Base-by-base conservation (phyloP, 768 basidiomycete species). In the Lentinula edodes region DNA sequence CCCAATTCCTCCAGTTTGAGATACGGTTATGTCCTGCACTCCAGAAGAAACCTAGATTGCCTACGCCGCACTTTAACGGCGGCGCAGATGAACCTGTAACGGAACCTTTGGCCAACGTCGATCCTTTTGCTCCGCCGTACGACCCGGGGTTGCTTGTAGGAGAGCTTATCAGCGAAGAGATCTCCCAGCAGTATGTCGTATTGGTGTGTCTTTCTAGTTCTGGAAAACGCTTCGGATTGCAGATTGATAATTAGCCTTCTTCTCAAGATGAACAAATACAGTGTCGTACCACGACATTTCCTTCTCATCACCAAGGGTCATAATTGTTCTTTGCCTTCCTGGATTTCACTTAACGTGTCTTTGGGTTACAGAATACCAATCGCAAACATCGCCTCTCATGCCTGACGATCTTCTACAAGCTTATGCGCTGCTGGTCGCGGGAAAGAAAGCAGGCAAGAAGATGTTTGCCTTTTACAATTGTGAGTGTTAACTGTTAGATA, bases 401-500 rank as follows among this genome's bases (percentile, higher is more conserved):
- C 95, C 95, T 0, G 70, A 82, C 15, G 93, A 97, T 69, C 81
- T 97, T 10, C 83, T 89, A 3, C 85, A 89, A 61, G 79, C 86
- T 5, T 95, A 94, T 73, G 71, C 77, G n/a, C 76, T 96, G 34
- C 76, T 98, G 2, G 71, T 80, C 0, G 88, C 91, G 3, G 92
- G 87, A 48, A 79, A 80, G 45, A 82, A 83, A 66, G 78, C 76
- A 0, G 84, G 85, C 13, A 80, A 78, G 62, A 78, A 75, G 38
- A 78, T 88, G 60, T 83, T 97, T 60, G 91, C 90, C 1, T 97
- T 97, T 74, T 97, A 94, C 73, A 98, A 98, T 65, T 96, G 95
- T 86, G 72, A 69, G 82, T 71, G 18, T 34, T 64, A 58, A 23
- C 42, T 28, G 18, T 39, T 39, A 39, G 9, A 18, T 38, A 13